A percentile compares a stretch with the other conserved stretches of the same genome.
Evolutionary conservation across 2,329 filamentous ascomycete species (phyloP).

Genomic region (Paecilomyces dactylethromorphus): DNA sequence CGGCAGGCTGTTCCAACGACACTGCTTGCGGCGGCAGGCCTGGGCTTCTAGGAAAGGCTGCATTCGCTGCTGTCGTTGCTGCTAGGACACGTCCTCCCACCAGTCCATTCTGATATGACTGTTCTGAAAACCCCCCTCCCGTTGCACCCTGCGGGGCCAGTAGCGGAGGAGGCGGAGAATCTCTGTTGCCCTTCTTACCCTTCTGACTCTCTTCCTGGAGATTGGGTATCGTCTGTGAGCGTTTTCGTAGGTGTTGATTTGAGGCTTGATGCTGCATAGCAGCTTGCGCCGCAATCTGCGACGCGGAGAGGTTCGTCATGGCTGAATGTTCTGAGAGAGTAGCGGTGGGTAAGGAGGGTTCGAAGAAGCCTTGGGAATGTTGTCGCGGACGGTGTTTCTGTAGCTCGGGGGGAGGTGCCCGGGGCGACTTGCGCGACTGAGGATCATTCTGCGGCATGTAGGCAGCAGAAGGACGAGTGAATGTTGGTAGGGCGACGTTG

Average conservation of each 20-base stretch:
- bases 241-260: constrained; percentile 42
- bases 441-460: constrained; percentile 33
- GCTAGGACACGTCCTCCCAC: constrained; percentile 45
- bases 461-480: constrained; percentile 26
- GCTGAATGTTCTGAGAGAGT: constrained; percentile 36
- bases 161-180: constrained; percentile 27
- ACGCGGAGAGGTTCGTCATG: constrained; percentile 47
- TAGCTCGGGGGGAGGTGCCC: constrained; percentile 28
- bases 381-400: constrained; percentile 39
- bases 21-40: constrained; percentile 22
- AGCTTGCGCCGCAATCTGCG: constrained; percentile 60
- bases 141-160: constrained; percentile 17
- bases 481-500: constrained; percentile 26
- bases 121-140: constrained; percentile 13
- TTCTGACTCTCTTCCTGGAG: constrained; percentile 27
- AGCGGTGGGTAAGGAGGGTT: constrained; percentile 55
- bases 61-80: constrained; percentile 58
- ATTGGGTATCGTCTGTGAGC: constrained; percentile 47
- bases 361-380: constrained; percentile 63
- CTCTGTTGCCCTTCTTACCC: constrained; percentile 24
- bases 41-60: constrained; percentile 51
- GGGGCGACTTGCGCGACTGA: constrained; percentile 29
- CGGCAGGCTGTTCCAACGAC: constrained; percentile 18
- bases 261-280: constrained; percentile 51
- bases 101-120: constrained; percentile 45